Base-by-base conservation (phyloP, 805 yeast species). In the Yamadazyma phyllophila region DNA sequence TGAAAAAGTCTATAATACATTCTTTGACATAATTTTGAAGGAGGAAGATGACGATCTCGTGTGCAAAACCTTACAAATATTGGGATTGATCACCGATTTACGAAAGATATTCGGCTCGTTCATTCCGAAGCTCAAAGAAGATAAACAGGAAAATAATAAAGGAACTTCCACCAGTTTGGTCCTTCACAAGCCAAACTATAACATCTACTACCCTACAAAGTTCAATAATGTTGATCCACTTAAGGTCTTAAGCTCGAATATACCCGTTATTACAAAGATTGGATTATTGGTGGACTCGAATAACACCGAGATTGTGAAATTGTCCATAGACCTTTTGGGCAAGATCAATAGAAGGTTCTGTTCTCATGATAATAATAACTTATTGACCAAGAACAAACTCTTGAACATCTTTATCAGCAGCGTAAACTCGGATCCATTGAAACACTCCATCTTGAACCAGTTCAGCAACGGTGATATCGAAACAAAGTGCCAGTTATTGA, bases 391-490 rank as follows among this genome's bases (percentile, higher is more conserved):
- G 43, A 83, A 82, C 50, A 79, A 90, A 52, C 65, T 92, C 11
- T 62, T 91, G 39, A 81, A 88, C 0, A 74, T 87, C 32, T 74
- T 86, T 43, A 85, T 83, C 55, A 83, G 90, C 12, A 79, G 86
- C 27, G 88, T 88, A 53, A 97, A 91, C 53, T 81, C 96, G 0
- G 68, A 76, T 1, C 75, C 91, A 52, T 85, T 92, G 32, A 79
- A 85, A 48, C 79, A 78, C 53, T 81, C 89, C 0, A 82, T 90
- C 48, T 81, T 88, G 35, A 77, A 80, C 34, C 96, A 88, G 56
- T 58, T 72, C 36, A 83, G 78, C 36, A 62, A 65, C 1, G 64
- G 69, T 6, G 65, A 67, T 13, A 61, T 82, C 29, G 67, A 64
- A 4, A 57, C 81, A 11, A 88, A 89, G 56, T 59, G 80, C 26